Evolutionary conservation across 345 rosid species (phyloP).

Genomic region (Camelina sativa): DNA sequence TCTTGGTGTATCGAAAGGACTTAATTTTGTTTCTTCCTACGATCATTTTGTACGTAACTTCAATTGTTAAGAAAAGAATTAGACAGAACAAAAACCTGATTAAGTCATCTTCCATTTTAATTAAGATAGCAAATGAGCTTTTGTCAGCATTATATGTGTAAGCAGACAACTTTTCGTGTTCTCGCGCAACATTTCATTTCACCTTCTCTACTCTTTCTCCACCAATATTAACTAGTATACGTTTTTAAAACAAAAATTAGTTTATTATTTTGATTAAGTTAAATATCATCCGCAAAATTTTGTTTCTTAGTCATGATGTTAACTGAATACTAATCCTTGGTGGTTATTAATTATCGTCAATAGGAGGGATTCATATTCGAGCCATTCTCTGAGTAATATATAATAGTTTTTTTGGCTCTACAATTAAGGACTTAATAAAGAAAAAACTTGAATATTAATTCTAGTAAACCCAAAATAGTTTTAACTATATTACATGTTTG

Average conservation of each 20-base stretch:
- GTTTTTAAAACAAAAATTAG: neutral
- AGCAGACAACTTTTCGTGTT: slow-evolving; percentile 47
- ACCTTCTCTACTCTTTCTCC: slow-evolving; percentile 32
- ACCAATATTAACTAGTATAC: neutral
- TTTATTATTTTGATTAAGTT: neutral
- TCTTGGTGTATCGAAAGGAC: slow-evolving; percentile 45
- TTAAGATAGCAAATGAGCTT: slow-evolving; percentile 19
- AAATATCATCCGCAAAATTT: slow-evolving; percentile 20
- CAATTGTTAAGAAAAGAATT: slow-evolving; percentile 30
- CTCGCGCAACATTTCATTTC: slow-evolving; percentile 42
- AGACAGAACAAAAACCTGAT: slow-evolving; percentile 43
- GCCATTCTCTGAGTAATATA: neutral
- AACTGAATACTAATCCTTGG: slow-evolving; percentile 1
- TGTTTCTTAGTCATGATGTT: slow-evolving; percentile 13
- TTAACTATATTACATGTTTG: neutral
- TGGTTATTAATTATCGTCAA: neutral
- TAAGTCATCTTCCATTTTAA: slow-evolving; percentile 42
- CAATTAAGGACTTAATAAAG: neutral
- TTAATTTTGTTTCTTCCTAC: slow-evolving; percentile 23
- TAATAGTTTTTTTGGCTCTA: neutral
- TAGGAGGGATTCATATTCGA: neutral
- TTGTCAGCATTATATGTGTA: slow-evolving; percentile 42
- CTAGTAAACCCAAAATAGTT: neutral
- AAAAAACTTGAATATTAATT: neutral
- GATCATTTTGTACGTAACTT: slow-evolving; percentile 32